A percentile compares a stretch with the other conserved stretches of the same genome.
phyloP scores from a whole-genome alignment of 305 asterid species.

The Solanum hybrid region DNA sequence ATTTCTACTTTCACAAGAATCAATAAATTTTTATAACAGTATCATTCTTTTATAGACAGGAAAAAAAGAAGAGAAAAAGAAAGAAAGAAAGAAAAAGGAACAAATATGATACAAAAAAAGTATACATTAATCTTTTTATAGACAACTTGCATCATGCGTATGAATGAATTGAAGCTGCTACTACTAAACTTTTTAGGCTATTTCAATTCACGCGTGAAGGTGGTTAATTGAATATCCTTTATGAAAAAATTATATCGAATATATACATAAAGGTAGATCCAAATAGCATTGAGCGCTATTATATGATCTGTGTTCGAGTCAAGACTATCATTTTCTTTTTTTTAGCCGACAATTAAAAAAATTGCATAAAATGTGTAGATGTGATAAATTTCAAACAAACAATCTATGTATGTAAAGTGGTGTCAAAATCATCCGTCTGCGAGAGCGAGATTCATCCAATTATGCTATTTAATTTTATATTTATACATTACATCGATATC shows the following conservation, averaged over 20 bases:
- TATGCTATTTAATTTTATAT: too few relatives aligned
- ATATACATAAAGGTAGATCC: neutral
- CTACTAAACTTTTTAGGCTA: neutral
- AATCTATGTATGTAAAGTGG: neutral
- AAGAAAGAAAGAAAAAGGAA: neutral
- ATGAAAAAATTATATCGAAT: neutral
- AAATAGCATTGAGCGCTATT: neutral
- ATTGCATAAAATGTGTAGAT: neutral
- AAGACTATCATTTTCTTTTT: too few relatives aligned
- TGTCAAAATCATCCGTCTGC: neutral
- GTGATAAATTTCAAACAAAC: neutral
- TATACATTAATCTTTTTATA: neutral
- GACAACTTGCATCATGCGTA: neutral
- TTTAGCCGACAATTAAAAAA: too few relatives aligned
- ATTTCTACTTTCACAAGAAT: neutral
- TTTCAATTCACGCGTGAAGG: accelerated
- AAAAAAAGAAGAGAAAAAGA: neutral
- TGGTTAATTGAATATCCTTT: neutral
- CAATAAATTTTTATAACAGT: neutral
- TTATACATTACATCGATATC: neutral
- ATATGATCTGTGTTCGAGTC: neutral
- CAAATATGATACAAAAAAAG: neutral
- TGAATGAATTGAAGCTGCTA: neutral
- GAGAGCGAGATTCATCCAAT: too few relatives aligned
- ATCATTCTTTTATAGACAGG: neutral